Evolutionary conservation across 177 flowering plant genomes (phyloP).

Genomic region (Vitis hybrid): DNA sequence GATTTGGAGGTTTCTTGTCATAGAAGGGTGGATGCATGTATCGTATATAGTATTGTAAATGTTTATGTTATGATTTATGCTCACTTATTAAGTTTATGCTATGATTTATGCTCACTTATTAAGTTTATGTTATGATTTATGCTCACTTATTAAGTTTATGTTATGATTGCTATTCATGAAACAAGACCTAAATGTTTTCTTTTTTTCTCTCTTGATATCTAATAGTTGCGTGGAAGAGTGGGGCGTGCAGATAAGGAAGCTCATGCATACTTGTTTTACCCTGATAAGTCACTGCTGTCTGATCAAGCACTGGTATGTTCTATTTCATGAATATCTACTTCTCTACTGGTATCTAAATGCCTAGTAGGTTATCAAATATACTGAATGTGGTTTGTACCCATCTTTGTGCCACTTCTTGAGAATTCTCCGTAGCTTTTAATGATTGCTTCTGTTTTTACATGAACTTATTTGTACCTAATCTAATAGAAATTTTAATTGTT

Average conservation of each 20-base stretch:
- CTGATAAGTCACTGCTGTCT: conserved; percentile 75
- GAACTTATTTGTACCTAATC: conserved; percentile 2
- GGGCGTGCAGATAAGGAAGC: conserved; percentile 99
- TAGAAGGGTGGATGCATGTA: too few species aligned
- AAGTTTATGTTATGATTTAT: too few species aligned
- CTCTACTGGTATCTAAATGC: not conserved
- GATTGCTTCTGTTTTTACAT: conserved; percentile 2
- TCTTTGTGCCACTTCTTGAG: not conserved
- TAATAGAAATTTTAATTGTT: not conserved
- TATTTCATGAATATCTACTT: conserved; percentile 1
- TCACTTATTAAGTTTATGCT: not conserved
- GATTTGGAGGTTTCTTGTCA: too few species aligned
- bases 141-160: not conserved
- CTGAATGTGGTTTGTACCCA: not conserved
- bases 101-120: not conserved
- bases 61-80: too few species aligned
- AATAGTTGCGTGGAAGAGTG: conserved; percentile 93
- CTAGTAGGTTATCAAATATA: conserved; percentile 2
- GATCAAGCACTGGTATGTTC: conserved; percentile 72
- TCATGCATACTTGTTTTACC: conserved; percentile 84
- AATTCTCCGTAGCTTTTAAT: not conserved
- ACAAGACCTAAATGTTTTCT: not conserved
- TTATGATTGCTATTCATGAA: not conserved
- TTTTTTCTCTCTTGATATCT: not conserved
- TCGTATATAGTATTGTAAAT: not conserved